Percentiles rank a stretch among this genome's conserved stretches.
Conservation (phyloP, 176 grass and related monocot species). For the Rhynchospora pubera region DNA sequence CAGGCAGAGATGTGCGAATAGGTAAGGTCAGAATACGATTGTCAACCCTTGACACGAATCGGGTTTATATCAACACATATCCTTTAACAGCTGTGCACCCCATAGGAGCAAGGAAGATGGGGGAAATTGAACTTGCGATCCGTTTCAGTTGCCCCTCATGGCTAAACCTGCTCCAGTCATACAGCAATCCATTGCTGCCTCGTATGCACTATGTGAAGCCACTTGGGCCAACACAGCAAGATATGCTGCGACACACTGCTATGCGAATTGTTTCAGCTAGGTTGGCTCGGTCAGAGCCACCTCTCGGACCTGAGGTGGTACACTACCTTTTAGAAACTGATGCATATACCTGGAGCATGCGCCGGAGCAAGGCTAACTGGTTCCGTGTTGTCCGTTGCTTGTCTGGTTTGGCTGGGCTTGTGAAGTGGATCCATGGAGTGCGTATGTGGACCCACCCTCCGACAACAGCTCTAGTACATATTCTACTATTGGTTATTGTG, state of each 20-base stretch:
- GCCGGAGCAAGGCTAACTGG: slow-evolving; percentile 94
- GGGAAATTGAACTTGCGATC: slow-evolving; percentile 86
- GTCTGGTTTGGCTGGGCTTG: slow-evolving; percentile 44
- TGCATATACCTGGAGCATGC: slow-evolving; percentile 88
- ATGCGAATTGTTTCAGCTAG: slow-evolving; percentile 81
- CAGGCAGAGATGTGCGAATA: slow-evolving; percentile 51
- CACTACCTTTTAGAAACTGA: slow-evolving; percentile 93
- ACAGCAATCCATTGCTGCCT: slow-evolving; percentile 70
- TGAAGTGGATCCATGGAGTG: slow-evolving; percentile 53
- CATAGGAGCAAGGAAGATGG: slow-evolving; percentile 88
- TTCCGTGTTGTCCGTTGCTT: slow-evolving; percentile 78
- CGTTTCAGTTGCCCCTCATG: slow-evolving; percentile 89
- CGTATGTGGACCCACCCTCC: slow-evolving; percentile 59
- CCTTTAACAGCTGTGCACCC: slow-evolving; percentile 69
- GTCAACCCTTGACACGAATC: slow-evolving; percentile 81
- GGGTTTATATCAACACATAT: slow-evolving; percentile 58
- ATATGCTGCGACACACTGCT: slow-evolving; percentile 86
- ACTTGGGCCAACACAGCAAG: slow-evolving; percentile 67
- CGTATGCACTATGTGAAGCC: slow-evolving; percentile 96
- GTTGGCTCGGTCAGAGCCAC: slow-evolving; percentile 84
- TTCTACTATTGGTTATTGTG: slow-evolving; percentile 60
- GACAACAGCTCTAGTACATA: slow-evolving; percentile 75
- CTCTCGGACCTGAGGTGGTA: slow-evolving; percentile 90
- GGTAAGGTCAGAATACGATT: slow-evolving; percentile 89
- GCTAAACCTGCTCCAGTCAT: slow-evolving; percentile 78